Conservation (phyloP, 164 flowering plant genomes). For the Euptelea pleiosperma region DNA sequence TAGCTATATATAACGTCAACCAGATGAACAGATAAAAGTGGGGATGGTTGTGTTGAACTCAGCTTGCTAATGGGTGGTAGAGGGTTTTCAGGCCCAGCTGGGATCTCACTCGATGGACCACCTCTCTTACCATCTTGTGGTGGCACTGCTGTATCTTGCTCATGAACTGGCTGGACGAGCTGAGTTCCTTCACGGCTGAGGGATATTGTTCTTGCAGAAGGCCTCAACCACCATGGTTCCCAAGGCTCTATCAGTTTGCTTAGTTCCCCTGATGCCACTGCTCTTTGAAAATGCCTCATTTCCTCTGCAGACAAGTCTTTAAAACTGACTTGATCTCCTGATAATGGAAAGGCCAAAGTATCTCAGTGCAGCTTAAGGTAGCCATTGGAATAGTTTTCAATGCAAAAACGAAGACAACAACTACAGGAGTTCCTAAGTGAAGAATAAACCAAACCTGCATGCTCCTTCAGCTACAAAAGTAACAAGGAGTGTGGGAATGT, state of each 20-base stretch:
- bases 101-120: conserved; percentile 37
- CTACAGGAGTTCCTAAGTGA: not conserved
- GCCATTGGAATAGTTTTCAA: not conserved
- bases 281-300: conserved; percentile 64
- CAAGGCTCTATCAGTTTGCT: conserved; percentile 89
- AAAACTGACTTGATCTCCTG: conserved; percentile 56
- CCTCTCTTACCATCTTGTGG: conserved; percentile 23
- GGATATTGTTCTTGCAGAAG: conserved; percentile 56
- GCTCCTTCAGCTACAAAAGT: not conserved
- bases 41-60: conserved; percentile 61
- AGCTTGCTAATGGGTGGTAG: conserved; percentile 54
- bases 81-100: conserved; percentile 74
- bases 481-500: not conserved
- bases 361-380: conserved; percentile 5
- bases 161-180: conserved; percentile 51
- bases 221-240: conserved; percentile 95
- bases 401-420: not conserved
- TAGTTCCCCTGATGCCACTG: conserved; percentile 84
- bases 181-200: conserved; percentile 62
- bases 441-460: not conserved
- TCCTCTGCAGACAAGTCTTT: conserved; percentile 69
- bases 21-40: conserved; percentile 64
- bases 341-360: not conserved
- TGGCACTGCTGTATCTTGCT: conserved; percentile 20
- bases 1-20: conserved; percentile 77